Conservation (phyloP, 164 flowering plant genomes). For the Magnolia changhungtana region DNA sequence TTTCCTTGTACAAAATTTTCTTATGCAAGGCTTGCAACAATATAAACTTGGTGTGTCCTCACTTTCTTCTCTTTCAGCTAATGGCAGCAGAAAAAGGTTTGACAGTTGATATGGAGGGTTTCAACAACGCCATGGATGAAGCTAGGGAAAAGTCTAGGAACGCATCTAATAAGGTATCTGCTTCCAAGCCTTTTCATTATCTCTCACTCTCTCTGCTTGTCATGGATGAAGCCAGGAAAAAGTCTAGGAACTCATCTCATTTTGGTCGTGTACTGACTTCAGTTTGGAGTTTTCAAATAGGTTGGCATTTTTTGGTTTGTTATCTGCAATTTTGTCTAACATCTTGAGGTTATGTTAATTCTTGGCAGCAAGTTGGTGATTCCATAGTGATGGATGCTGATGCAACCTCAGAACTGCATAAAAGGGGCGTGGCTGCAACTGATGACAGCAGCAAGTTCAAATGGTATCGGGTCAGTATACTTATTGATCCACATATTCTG, state of each 20-base stretch:
- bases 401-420: slow-evolving; percentile 79
- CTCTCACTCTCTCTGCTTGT: slow-evolving; percentile 18
- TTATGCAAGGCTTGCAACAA: background rate
- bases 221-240: slow-evolving; percentile 86
- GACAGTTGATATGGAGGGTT: slow-evolving; percentile 72
- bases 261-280: background rate
- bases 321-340: background rate
- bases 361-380: slow-evolving; percentile 73
- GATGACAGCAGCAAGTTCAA: slow-evolving; percentile 74
- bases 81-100: slow-evolving; percentile 98
- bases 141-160: slow-evolving; percentile 87
- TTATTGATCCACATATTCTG: background rate
- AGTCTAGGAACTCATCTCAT: slow-evolving; percentile 72
- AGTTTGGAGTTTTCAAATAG: background rate
- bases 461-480: slow-evolving; percentile 72
- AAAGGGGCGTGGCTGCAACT: slow-evolving; percentile 59
- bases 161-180: slow-evolving; percentile 75
- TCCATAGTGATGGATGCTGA: slow-evolving; percentile 89
- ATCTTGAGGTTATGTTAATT: slow-evolving; percentile 4
- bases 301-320: background rate
- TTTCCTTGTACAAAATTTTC: background rate
- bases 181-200: background rate
- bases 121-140: slow-evolving; percentile 76
- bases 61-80: slow-evolving; percentile 38
- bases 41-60: background rate